Evolutionary conservation across 495 filamentous ascomycete genomes (phyloP).

Genomic region (Margaritispora aquatica): DNA sequence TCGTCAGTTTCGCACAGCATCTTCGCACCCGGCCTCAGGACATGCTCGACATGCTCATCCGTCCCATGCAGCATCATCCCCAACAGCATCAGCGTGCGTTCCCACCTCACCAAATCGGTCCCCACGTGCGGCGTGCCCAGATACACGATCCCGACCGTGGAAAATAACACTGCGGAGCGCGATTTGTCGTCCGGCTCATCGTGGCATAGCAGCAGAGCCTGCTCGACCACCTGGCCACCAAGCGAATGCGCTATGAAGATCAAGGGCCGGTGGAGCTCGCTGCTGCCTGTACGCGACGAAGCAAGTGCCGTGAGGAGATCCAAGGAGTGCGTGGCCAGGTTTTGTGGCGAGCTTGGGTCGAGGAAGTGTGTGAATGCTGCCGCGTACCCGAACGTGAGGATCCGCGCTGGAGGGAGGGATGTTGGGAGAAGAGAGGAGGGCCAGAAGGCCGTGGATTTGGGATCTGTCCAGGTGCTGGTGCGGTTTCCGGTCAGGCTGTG

Average conservation of each 20-base stretch:
- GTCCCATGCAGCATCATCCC: not conserved
- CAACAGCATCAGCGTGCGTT: conserved; percentile 19
- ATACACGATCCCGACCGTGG: conserved; percentile 31
- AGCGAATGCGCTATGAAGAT: conserved; percentile 20
- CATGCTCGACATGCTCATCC: conserved; percentile 21
- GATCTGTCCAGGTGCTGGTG: conserved; percentile 24
- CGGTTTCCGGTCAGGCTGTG: conserved; percentile 28
- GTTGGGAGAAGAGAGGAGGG: conserved; percentile 19
- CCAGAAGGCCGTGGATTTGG: conserved; percentile 4
- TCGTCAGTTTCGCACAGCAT: conserved; percentile 29
- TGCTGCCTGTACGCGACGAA: conserved; percentile 7
- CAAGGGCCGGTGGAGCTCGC: not conserved
- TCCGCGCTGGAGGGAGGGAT: conserved; percentile 20
- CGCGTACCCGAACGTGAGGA: conserved; percentile 28
- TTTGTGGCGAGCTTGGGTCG: conserved; percentile 14
- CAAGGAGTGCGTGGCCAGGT: conserved; percentile 16
- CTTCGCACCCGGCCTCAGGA: not conserved
- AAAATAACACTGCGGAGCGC: conserved; percentile 24
- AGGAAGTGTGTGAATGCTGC: conserved; percentile 20
- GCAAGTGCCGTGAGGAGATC: conserved; percentile 13
- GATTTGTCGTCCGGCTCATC: conserved; percentile 4
- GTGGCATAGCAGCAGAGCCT: not conserved
- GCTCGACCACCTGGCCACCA: conserved; percentile 11
- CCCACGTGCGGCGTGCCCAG: conserved; percentile 36
- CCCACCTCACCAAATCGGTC: conserved; percentile 20